Evolutionary conservation across 75 land plant species (phyloP).

Genomic region (Pinus albicaulis): DNA sequence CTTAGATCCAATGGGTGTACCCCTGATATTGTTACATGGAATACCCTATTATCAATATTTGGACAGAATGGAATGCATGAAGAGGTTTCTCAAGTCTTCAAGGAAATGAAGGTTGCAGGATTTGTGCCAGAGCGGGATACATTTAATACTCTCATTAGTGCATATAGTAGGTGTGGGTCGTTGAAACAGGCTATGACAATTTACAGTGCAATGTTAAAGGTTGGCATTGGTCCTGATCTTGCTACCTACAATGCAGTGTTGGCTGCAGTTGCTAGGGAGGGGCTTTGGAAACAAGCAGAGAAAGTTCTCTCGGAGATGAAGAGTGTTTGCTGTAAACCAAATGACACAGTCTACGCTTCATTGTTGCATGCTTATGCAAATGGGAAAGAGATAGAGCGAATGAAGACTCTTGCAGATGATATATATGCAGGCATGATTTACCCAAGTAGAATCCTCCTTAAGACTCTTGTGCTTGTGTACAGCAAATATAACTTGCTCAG

Average conservation of each 20-base stretch:
- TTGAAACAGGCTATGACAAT: conserved; percentile 86
- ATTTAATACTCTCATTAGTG: conserved; percentile 90
- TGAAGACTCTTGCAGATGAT: conserved; percentile 52
- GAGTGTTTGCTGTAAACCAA: conserved; percentile 59
- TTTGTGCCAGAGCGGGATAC: conserved; percentile 87
- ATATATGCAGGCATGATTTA: conserved; percentile 54
- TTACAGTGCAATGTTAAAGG: conserved; percentile 72
- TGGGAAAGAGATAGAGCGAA: conserved; percentile 49
- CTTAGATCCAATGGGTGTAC: conserved; percentile 51
- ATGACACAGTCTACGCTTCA: conserved; percentile 70
- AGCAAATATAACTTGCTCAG: conserved; percentile 68
- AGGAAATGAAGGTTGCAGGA: conserved; percentile 92
- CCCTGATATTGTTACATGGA: conserved; percentile 96
- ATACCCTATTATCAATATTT: conserved; percentile 71
- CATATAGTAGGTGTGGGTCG: conserved; percentile 92
- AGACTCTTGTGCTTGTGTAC: conserved; percentile 68
- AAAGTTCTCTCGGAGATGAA: conserved; percentile 73
- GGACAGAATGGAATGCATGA: conserved; percentile 85
- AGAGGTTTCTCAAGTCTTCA: conserved; percentile 81
- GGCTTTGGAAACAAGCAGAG: conserved; percentile 90
- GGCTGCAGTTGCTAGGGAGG: conserved; percentile 86
- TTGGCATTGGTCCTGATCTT: conserved; percentile 75
- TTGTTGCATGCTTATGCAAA: conserved; percentile 93
- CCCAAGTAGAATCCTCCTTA: conserved; percentile 38
- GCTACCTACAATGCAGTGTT: conserved; percentile 90